phyloP scores from a whole-genome alignment of 179 eudicot species.

The Drosera spatulata region DNA sequence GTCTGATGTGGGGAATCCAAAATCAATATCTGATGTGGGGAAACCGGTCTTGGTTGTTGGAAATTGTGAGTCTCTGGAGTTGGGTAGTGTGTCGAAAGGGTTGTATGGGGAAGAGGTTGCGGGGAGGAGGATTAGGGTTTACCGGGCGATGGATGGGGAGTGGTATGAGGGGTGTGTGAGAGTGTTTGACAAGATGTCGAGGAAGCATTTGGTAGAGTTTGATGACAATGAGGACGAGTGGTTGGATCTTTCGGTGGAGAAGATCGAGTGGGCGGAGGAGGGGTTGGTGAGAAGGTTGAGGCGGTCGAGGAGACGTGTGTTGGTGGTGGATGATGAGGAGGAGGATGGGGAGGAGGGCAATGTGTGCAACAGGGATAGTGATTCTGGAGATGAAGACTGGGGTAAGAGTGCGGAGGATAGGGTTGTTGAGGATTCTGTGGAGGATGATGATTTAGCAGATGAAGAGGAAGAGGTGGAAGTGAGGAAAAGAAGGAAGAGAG shows the following conservation, averaged over 20 bases:
- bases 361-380: conserved; percentile 22
- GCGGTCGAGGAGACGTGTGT: conserved; percentile 38
- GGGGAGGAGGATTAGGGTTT: conserved; percentile 56
- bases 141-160: conserved; percentile 67
- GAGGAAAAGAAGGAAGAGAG: conserved; percentile 19
- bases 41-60: conserved; percentile 53
- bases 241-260: conserved; percentile 56
- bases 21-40: not conserved
- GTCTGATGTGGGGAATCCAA: too few species aligned
- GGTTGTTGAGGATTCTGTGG: conserved; percentile 31
- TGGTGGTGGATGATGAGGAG: conserved; percentile 40
- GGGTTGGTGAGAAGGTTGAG: conserved; percentile 30
- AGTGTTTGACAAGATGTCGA: conserved; percentile 36
- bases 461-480: conserved; percentile 14
- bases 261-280: conserved; percentile 52
- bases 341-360: conserved; percentile 18
- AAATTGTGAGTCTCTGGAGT: conserved; percentile 12
- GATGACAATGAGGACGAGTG: conserved; percentile 75
- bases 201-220: conserved; percentile 74
- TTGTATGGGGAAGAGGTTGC: conserved; percentile 47
- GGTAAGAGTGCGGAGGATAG: conserved; percentile 33
- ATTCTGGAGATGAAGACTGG: conserved; percentile 75
- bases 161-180: conserved; percentile 85
- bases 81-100: conserved; percentile 4
- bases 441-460: conserved; percentile 52